Conservation (phyloP, 768 basidiomycete species). For the Paxillus ammoniavirescens region DNA sequence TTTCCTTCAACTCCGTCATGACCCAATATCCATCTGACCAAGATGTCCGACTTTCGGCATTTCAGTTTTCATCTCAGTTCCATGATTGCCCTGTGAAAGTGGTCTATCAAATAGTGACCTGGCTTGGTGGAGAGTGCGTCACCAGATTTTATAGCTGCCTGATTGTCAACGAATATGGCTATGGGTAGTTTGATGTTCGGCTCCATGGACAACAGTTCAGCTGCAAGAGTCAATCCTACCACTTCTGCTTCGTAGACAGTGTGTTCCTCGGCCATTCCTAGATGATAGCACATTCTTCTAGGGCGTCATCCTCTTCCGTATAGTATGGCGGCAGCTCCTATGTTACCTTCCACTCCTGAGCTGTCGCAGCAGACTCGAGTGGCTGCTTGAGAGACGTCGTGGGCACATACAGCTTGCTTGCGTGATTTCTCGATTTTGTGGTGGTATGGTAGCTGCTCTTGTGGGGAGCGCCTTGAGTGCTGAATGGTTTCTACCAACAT, state of each 20-base stretch:
- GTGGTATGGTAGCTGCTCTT: not conserved
- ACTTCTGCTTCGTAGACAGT: constrained; percentile 27
- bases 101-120: too few relatives aligned
- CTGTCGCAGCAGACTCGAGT: not conserved
- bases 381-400: too few relatives aligned
- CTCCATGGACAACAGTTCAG: too few relatives aligned
- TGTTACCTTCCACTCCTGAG: not conserved
- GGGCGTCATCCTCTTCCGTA: too few relatives aligned
- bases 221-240: too few relatives aligned
- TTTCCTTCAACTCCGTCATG: constrained; percentile 18
- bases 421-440: not conserved
- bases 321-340: not conserved
- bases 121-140: too few relatives aligned
- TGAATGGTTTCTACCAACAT: not conserved
- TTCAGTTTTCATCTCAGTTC: too few relatives aligned
- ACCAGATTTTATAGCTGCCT: too few relatives aligned
- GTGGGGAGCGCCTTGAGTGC: not conserved
- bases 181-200: too few relatives aligned
- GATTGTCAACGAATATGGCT: too few relatives aligned
- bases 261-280: constrained; percentile 13
- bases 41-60: not conserved
- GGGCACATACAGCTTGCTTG: not conserved
- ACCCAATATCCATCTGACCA: constrained; percentile 16
- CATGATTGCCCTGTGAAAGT: too few relatives aligned
- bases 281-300: not conserved